phyloP scores from a whole-genome alignment of 257 asterid genomes.

The Coffea eugenioides region DNA sequence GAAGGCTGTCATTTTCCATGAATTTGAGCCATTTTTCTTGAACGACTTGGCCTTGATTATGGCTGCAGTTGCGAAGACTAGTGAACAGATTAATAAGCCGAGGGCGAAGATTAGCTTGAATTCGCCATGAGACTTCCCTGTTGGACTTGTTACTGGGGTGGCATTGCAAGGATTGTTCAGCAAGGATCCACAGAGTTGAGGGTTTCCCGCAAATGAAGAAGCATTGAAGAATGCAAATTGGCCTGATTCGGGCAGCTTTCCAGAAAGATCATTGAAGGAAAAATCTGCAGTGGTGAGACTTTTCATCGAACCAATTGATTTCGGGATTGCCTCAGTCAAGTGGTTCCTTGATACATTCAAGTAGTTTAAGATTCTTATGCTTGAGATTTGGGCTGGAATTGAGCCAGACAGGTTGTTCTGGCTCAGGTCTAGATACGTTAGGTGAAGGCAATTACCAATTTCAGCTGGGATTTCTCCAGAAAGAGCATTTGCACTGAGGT shows the following conservation, averaged over 20 bases:
- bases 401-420: constrained; percentile 66
- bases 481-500: constrained; percentile 57
- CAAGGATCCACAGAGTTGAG: constrained; percentile 66
- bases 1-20: constrained; percentile 91
- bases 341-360: constrained; percentile 81
- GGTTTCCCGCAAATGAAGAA: constrained; percentile 70
- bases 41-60: constrained; percentile 73
- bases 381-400: constrained; percentile 62
- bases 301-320: constrained; percentile 58
- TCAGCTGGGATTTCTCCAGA: constrained; percentile 68
- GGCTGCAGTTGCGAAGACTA: constrained; percentile 69
- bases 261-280: constrained; percentile 81
- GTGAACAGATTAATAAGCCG: constrained; percentile 64
- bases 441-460: constrained; percentile 63
- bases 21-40: constrained; percentile 47
- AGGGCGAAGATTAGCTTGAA: constrained; percentile 81
- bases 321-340: constrained; percentile 58
- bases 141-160: constrained; percentile 19
- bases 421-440: constrained; percentile 83
- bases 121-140: constrained; percentile 41
- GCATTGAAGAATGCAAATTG: constrained; percentile 79
- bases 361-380: constrained; percentile 64
- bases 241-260: constrained; percentile 80
- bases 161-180: constrained; percentile 67
- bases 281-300: constrained; percentile 94